Conservation (phyloP, 805 yeast species). For the Starmerella powellii region DNA sequence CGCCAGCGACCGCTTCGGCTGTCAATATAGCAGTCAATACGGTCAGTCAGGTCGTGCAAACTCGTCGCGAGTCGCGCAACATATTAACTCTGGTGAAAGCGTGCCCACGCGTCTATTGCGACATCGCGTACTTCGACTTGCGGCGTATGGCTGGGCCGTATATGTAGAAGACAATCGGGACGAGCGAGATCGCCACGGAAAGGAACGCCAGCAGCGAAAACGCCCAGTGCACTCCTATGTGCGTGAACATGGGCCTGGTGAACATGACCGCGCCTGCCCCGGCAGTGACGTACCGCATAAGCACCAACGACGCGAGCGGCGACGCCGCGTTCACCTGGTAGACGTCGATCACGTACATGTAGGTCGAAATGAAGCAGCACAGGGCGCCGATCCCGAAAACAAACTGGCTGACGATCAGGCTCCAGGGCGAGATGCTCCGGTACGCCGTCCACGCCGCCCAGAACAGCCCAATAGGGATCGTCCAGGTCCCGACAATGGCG, state of each 20-base stretch:
- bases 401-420: constrained; percentile 11
- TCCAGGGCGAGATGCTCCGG: constrained; percentile 15
- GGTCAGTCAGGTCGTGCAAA: no score
- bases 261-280: constrained; percentile 16
- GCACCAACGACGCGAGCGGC: constrained; percentile 13
- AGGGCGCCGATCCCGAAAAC: constrained; percentile 14
- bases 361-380: constrained; percentile 10
- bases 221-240: constrained; percentile 13
- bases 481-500: constrained; percentile 10
- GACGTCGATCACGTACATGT: constrained; percentile 15
- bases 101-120: no score
- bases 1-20: no score
- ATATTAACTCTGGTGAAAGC: no score
- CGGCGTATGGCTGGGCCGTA: constrained; percentile 8
- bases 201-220: constrained; percentile 11
- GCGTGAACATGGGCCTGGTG: constrained; percentile 14
- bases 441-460: constrained; percentile 18
- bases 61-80: no score
- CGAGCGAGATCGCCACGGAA: constrained; percentile 8
- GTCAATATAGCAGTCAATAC: no score
- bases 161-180: constrained; percentile 5
- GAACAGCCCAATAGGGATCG: constrained; percentile 13
- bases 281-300: constrained; percentile 12
- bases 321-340: constrained; percentile 16
- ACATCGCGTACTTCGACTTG: constrained; percentile 8